These are phyloP conservation scores for Martensiomyces pterosporus DNA, from an alignment of 192 early-diverging fungal genomes.

Conservation along the genomic window DNA sequence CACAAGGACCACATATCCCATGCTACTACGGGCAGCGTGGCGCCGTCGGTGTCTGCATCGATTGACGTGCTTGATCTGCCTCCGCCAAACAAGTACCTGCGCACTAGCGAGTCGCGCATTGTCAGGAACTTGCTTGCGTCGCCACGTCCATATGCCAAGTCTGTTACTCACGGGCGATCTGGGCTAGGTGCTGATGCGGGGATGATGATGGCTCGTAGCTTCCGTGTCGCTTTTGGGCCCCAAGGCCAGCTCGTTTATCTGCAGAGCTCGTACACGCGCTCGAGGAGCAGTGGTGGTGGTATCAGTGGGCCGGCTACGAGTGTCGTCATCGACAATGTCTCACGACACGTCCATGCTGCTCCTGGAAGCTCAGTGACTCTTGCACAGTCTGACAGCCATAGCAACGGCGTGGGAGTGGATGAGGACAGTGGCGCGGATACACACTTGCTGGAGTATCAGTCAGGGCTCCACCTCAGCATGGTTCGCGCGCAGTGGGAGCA, in stretches of 20 bases:
- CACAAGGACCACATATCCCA: neutral
- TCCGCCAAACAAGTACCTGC: conserved; percentile 38
- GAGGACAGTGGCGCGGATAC: too few relatives aligned
- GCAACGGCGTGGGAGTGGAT: too few relatives aligned
- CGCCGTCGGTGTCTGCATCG: conserved; percentile 3
- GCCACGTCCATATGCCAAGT: conserved; percentile 27
- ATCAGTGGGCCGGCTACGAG: conserved; percentile 5
- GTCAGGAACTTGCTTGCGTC: conserved; percentile 9
- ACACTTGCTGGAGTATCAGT: conserved; percentile 7
- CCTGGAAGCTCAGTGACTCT: conserved; percentile 3
- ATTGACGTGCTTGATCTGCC: conserved; percentile 28
- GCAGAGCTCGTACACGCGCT: conserved; percentile 1
- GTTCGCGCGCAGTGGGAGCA: conserved; percentile 30
- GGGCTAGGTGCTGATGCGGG: conserved; percentile 65
- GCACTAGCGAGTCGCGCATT: conserved; percentile 17
- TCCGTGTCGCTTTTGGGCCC: conserved; percentile 81
- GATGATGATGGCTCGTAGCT: conserved; percentile 75
- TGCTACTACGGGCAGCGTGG: neutral
- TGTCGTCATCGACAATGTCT: conserved; percentile 49
- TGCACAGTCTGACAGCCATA: too few relatives aligned
- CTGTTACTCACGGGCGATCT: conserved; percentile 44
- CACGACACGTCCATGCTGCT: conserved; percentile 25
- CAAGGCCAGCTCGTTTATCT: conserved; percentile 62
- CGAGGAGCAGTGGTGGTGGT: conserved; percentile 3
- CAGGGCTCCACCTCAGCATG: conserved; percentile 9